These are phyloP conservation scores for Prunus campanulata DNA, from an alignment of 306 rosid genomes.

Conservation along the genomic window DNA sequence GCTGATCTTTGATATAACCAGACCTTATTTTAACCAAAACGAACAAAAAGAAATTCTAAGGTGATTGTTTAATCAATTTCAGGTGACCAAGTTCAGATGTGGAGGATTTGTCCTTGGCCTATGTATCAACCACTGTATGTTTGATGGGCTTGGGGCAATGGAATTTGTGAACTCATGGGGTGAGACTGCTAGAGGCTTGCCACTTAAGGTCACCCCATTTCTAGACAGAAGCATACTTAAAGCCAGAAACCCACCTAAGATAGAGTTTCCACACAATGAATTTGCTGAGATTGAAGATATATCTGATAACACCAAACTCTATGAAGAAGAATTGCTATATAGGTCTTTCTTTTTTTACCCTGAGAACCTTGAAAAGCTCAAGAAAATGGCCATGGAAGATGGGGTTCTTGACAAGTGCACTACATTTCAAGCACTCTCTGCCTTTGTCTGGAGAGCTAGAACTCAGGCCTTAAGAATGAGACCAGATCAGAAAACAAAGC, in stretches of 20 bases:
- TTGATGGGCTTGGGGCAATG: conserved; percentile 70
- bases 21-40: too few relatives aligned
- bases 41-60: neutral
- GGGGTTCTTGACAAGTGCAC: conserved; percentile 57
- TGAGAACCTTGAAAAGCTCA: conserved; percentile 50
- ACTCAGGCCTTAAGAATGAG: conserved; percentile 57
- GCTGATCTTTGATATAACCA: too few relatives aligned
- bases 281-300: conserved; percentile 65
- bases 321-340: conserved; percentile 49
- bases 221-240: conserved; percentile 64
- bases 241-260: conserved; percentile 56
- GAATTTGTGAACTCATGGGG: conserved; percentile 78
- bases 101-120: conserved; percentile 76
- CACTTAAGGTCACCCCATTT: conserved; percentile 48
- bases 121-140: conserved; percentile 58
- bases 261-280: conserved; percentile 60
- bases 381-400: conserved; percentile 54
- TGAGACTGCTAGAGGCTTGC: conserved; percentile 60
- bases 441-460: conserved; percentile 82
- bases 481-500: conserved; percentile 65
- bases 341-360: conserved; percentile 56
- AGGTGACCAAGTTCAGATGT: conserved; percentile 80
- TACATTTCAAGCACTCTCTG: conserved; percentile 66
- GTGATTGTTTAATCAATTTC: conserved; percentile 2
- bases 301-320: conserved; percentile 44